Conservation (phyloP, 2,329 filamentous ascomycete genomes). For the Penicillium sp. region DNA sequence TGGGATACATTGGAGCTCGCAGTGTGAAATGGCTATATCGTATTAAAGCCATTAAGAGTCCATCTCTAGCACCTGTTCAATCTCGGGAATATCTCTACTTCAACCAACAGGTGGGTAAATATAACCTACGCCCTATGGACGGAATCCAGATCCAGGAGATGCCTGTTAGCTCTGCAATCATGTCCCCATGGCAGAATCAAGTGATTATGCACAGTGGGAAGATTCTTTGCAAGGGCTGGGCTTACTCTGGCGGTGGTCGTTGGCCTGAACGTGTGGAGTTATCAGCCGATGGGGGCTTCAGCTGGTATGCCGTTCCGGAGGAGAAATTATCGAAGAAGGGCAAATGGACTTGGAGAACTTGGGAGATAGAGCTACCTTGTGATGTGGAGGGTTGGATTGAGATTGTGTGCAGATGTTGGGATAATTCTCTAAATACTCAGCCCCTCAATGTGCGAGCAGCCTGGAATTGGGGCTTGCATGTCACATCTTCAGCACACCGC, state of each 20-base stretch:
- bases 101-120: slow-evolving; percentile 69
- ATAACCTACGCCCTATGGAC: slow-evolving; percentile 64
- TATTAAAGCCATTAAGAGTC: slow-evolving; percentile 53
- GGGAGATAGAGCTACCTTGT: slow-evolving; percentile 66
- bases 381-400: slow-evolving; percentile 67
- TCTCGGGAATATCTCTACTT: slow-evolving; percentile 71
- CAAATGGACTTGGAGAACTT: slow-evolving; percentile 67
- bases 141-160: slow-evolving; percentile 73
- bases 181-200: slow-evolving; percentile 64
- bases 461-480: slow-evolving; percentile 54
- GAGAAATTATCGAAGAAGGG: slow-evolving; percentile 66
- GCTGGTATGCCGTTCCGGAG: slow-evolving; percentile 66
- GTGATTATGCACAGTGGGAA: slow-evolving; percentile 64
- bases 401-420: slow-evolving; percentile 63
- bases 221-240: slow-evolving; percentile 63
- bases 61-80: slow-evolving; percentile 61
- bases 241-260: slow-evolving; percentile 62
- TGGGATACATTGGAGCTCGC: slow-evolving; percentile 38
- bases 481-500: slow-evolving; percentile 44
- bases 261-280: slow-evolving; percentile 69
- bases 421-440: slow-evolving; percentile 66
- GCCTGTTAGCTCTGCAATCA: slow-evolving; percentile 71
- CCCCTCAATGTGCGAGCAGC: slow-evolving; percentile 58
- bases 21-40: slow-evolving; percentile 67
- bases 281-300: slow-evolving; percentile 64